Conservation (phyloP, 75 land plant genomes). For the Pinus albicaulis region DNA sequence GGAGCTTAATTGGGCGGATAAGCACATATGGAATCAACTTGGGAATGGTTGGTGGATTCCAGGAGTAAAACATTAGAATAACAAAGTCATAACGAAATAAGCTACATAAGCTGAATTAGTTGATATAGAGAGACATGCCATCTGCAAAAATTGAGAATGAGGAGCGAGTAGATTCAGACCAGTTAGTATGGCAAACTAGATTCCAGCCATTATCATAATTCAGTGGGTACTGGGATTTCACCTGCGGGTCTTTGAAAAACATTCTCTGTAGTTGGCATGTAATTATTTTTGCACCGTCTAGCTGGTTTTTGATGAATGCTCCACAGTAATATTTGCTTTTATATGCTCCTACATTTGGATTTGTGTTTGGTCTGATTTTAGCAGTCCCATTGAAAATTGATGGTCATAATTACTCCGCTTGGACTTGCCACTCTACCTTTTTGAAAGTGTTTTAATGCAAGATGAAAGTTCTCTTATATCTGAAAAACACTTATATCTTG, state of each 20-base stretch:
- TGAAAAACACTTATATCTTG: constrained; percentile 8
- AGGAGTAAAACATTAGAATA: too few relatives aligned
- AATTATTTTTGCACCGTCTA: not conserved
- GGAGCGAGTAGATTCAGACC: not conserved
- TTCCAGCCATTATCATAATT: not conserved
- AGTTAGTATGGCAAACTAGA: not conserved
- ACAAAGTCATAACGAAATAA: too few relatives aligned
- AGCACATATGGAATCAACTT: not conserved
- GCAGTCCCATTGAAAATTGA: not conserved
- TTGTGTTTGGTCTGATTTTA: not conserved
- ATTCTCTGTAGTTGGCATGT: not conserved
- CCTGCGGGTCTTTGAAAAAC: not conserved
- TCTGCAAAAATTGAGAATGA: not conserved
- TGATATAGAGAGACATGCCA: not conserved
- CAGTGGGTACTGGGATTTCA: not conserved
- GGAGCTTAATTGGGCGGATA: not conserved
- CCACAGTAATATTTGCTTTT: not conserved
- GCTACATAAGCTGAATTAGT: too few relatives aligned
- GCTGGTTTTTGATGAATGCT: not conserved
- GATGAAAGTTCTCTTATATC: not conserved
- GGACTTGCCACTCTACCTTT: not conserved
- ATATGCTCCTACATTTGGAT: not conserved
- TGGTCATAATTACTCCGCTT: not conserved
- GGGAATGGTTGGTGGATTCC: not conserved
- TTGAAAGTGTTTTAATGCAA: not conserved